Percentiles rank a stretch among this genome's conserved stretches.
Evolutionary conservation across 371 early-diverging fungal species (phyloP).

Genomic region (Haplosporangium sp.): DNA sequence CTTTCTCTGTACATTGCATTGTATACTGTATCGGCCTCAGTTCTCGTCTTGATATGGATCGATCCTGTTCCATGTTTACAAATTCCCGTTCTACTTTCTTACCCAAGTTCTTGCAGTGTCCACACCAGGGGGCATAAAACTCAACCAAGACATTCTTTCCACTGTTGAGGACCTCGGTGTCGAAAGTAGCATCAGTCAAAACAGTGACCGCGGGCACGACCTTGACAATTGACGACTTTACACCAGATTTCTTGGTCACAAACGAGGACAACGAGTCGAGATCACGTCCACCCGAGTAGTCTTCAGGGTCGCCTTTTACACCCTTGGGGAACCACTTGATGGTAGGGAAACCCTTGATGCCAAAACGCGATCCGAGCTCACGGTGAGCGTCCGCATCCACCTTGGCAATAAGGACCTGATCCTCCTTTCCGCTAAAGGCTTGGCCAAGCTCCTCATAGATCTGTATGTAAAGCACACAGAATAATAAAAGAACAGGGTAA

Average conservation of each 20-base stretch:
- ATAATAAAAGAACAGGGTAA: neutral
- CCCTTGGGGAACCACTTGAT: slow-evolving; percentile 95
- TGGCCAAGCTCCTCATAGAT: slow-evolving; percentile 84
- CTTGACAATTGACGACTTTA: slow-evolving; percentile 54
- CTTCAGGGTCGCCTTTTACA: slow-evolving; percentile 73
- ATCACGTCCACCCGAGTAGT: slow-evolving; percentile 87
- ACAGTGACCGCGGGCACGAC: slow-evolving; percentile 35
- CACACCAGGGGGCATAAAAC: slow-evolving; percentile 92
- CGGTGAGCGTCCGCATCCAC: slow-evolving; percentile 90
- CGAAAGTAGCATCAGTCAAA: slow-evolving; percentile 52
- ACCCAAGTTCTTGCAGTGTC: slow-evolving; percentile 85
- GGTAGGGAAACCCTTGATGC: slow-evolving; percentile 89
- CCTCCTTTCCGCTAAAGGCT: slow-evolving; percentile 74
- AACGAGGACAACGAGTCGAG: slow-evolving; percentile 80
- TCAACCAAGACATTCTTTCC: slow-evolving; percentile 70
- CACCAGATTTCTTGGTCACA: slow-evolving; percentile 78
- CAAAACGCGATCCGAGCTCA: slow-evolving; percentile 78
- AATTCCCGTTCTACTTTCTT: neutral
- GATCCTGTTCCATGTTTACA: no score
- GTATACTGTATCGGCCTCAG: no score
- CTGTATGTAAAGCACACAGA: slow-evolving; percentile 14
- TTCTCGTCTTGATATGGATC: no score
- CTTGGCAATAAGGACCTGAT: slow-evolving; percentile 88
- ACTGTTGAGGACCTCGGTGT: slow-evolving; percentile 51
- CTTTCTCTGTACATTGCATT: no score